Evolutionary conservation across 768 basidiomycete species (phyloP).

Genomic region (Sporobolomyces phaffii): DNA sequence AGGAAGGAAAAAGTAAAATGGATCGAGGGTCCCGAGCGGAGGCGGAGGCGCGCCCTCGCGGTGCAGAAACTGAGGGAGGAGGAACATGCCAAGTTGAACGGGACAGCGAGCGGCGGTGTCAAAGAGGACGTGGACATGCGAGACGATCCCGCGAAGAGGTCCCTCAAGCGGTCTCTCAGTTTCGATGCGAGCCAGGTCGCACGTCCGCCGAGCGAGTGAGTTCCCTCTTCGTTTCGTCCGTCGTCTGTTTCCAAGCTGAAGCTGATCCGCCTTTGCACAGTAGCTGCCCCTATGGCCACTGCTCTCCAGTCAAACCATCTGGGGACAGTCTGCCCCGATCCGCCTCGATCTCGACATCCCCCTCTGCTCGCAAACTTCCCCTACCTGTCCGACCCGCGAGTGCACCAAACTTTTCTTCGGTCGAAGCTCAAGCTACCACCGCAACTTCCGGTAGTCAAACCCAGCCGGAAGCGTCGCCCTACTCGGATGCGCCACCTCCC

Average conservation of each 20-base stretch:
- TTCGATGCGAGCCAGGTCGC: background rate
- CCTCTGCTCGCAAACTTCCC: background rate
- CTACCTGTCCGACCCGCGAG: background rate
- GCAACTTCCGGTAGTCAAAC: too few species aligned
- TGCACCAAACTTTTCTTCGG: background rate
- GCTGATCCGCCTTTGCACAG: background rate
- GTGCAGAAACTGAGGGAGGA: background rate
- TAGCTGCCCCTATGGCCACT: background rate
- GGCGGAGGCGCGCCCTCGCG: slow-evolving; percentile 14
- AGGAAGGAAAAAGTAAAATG: slow-evolving; percentile 17
- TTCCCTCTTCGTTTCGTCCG: background rate
- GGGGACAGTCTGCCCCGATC: background rate
- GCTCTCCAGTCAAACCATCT: background rate
- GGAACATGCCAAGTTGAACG: background rate
- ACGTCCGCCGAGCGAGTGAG: background rate
- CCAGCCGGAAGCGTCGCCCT: too few species aligned
- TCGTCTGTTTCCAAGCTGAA: too few species aligned
- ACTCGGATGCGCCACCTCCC: background rate
- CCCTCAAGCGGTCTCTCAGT: background rate
- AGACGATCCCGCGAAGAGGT: background rate
- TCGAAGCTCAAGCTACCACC: too few species aligned
- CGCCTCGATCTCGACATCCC: background rate
- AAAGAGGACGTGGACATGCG: background rate
- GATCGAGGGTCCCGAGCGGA: slow-evolving; percentile 28
- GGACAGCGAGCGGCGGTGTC: background rate